phyloP scores from a whole-genome alignment of 2,329 filamentous ascomycete species.

The Fusarium verticillioides region DNA sequence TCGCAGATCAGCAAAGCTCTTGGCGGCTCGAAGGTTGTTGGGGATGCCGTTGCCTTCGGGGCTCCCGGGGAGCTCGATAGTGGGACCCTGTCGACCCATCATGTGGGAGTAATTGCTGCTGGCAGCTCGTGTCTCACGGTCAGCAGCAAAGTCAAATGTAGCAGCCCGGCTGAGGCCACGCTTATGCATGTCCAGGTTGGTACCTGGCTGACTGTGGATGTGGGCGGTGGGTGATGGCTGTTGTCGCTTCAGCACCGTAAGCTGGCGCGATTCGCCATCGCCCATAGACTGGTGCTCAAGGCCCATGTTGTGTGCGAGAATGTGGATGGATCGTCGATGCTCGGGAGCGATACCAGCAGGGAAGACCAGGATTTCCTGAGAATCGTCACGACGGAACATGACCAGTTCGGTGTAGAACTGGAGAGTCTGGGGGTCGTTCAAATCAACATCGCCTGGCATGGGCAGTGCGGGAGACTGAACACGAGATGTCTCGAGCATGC shows the following conservation, averaged over 20 bases:
- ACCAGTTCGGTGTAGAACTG: constrained; percentile 91
- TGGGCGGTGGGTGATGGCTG: constrained; percentile 63
- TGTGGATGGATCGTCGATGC: constrained; percentile 91
- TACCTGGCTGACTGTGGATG: constrained; percentile 69
- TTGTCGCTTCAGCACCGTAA: constrained; percentile 84
- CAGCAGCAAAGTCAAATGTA: constrained; percentile 95
- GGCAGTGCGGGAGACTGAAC: constrained; percentile 20
- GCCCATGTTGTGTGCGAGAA: constrained; percentile 93
- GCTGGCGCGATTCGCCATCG: constrained; percentile 85
- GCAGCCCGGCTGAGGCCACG: constrained; percentile 91
- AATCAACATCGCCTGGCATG: constrained; percentile 74
- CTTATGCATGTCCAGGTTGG: constrained; percentile 79
- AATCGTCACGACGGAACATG: constrained; percentile 84
- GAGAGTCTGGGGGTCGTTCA: constrained; percentile 90
- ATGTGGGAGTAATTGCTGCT: constrained; percentile 75
- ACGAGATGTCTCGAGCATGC: constrained; percentile 48
- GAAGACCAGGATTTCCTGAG: constrained; percentile 85
- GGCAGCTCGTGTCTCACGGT: constrained; percentile 74
- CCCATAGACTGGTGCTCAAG: constrained; percentile 92
- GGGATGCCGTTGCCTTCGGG: constrained; percentile 71
- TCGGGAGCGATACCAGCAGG: constrained; percentile 81
- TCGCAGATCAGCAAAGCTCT: constrained; percentile 95
- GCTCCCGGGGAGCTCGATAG: constrained; percentile 89
- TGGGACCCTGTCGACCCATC: constrained; percentile 83
- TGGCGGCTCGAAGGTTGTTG: constrained; percentile 89